These are phyloP conservation scores for Talaromyces sp. DNA, from an alignment of 2,329 filamentous ascomycete genomes.

Conservation along the genomic window DNA sequence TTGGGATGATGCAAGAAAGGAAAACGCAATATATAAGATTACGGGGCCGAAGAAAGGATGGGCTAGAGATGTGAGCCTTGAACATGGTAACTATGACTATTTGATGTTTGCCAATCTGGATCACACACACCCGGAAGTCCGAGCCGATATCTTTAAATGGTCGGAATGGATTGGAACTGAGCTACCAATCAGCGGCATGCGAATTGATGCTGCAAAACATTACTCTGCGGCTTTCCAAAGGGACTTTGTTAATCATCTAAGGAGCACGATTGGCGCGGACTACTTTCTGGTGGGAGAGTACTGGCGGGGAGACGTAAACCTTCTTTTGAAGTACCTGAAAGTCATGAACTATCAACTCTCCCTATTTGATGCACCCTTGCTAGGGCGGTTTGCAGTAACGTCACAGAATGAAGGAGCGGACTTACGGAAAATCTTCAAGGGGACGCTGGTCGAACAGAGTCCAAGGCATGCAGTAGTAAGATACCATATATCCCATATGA, in stretches of 20 bases:
- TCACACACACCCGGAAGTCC: constrained; percentile 65
- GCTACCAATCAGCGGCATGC: constrained; percentile 65
- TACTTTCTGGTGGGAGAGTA: constrained; percentile 72
- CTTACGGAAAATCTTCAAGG: constrained; percentile 64
- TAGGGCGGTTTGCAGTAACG: constrained; percentile 66
- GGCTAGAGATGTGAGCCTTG: constrained; percentile 62
- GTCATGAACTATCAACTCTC: constrained; percentile 62
- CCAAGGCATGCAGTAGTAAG: constrained; percentile 62
- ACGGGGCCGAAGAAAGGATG: constrained; percentile 65
- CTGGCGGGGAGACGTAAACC: constrained; percentile 62
- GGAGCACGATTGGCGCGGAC: constrained; percentile 53
- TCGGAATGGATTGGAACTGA: constrained; percentile 66
- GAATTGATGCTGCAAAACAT: constrained; percentile 73
- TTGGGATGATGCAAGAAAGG: constrained; percentile 59
- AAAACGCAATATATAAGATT: constrained; percentile 68
- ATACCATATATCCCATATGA: constrained; percentile 6
- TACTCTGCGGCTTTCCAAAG: constrained; percentile 67
- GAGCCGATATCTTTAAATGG: constrained; percentile 67
- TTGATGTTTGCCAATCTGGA: constrained; percentile 74
- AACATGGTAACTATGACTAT: constrained; percentile 69
- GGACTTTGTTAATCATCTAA: constrained; percentile 62
- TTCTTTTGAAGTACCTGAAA: constrained; percentile 61
- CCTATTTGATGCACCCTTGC: constrained; percentile 69
- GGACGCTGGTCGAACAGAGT: constrained; percentile 57
- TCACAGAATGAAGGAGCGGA: constrained; percentile 62